Base-by-base conservation (phyloP, 257 asterid genomes). In the Gynochthodes officinalis region DNA sequence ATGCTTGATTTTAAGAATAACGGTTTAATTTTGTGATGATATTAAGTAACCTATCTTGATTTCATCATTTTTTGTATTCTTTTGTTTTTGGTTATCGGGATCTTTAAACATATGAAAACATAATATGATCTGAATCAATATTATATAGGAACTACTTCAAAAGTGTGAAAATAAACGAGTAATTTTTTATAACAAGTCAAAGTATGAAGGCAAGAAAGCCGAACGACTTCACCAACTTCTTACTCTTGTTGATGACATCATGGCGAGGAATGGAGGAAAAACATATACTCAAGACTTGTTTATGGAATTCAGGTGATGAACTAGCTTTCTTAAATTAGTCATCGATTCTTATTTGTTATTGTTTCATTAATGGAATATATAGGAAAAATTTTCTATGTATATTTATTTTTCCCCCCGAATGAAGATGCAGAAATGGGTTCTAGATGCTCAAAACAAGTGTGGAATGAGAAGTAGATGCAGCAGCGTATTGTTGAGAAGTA, bases 261-360 rank as follows among this genome's bases (percentile, higher is more conserved):
- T n/a, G n/a, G 67, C 74, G 15, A 75, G 52, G 37, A 89, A 85
- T 80, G 86, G 76, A 55, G 90, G 96, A 57, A 78, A 67, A 46
- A 88, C n/a, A 96, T 2, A 84, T 55, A 82, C 88, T 2, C 77
- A 88, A 64, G 86, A 88, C 76, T 50, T 86, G 2, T 88, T 50
- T 50, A 2, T 16, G 0, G 27, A 50, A 50, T 2, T 21, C 7
- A 50, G 57, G 57, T 50, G 9, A 12, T 12, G 2, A 15, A 4
- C 4, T 46, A 1, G 1, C 13, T 46, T 46, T 46, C 52, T 12
- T 46, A 46, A 42, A 6, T 42, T 46, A 0, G 13, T 5, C 4
- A 12, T 46, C 5, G 15, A 12, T 15, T 46, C n/a, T n/a, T n/a
- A n/a, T n/a, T n/a, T n/a, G n/a, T n/a, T n/a, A n/a, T n/a, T n/a